phyloP scores from a whole-genome alignment of 176 grass and related monocot species.

The Rhynchospora pubera region DNA sequence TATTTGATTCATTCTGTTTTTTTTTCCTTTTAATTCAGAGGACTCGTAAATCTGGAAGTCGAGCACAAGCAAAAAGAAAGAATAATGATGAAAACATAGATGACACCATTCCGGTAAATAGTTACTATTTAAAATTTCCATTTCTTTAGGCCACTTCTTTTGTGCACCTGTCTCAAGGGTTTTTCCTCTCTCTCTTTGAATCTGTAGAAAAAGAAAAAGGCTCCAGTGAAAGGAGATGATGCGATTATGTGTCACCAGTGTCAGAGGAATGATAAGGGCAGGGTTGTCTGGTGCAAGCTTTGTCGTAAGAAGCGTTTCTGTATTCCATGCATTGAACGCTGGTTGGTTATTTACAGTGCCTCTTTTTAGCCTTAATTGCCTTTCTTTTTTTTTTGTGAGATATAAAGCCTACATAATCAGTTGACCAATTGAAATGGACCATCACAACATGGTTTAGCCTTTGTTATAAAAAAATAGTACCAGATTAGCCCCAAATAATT shows the following conservation, averaged over 20 bases:
- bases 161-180: background rate
- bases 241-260: slow-evolving; percentile 70
- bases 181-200: background rate
- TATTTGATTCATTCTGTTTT: background rate
- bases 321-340: slow-evolving; percentile 36
- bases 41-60: background rate
- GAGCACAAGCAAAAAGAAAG: background rate
- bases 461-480: background rate
- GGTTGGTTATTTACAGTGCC: slow-evolving; percentile 22
- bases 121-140: background rate
- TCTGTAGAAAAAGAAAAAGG: slow-evolving; percentile 20
- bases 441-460: background rate
- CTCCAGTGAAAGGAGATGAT: slow-evolving; percentile 33
- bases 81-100: background rate
- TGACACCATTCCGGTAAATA: background rate
- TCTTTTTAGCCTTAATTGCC: background rate
- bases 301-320: slow-evolving; percentile 55
- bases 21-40: background rate
- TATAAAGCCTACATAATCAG: background rate
- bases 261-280: slow-evolving; percentile 45
- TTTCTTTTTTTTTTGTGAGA: background rate
- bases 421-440: background rate
- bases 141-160: background rate
- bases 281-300: slow-evolving; percentile 37
- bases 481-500: background rate